These are phyloP conservation scores for Colletotrichum paranaense DNA, from an alignment of 2,329 filamentous ascomycete species.

Conservation along the genomic window DNA sequence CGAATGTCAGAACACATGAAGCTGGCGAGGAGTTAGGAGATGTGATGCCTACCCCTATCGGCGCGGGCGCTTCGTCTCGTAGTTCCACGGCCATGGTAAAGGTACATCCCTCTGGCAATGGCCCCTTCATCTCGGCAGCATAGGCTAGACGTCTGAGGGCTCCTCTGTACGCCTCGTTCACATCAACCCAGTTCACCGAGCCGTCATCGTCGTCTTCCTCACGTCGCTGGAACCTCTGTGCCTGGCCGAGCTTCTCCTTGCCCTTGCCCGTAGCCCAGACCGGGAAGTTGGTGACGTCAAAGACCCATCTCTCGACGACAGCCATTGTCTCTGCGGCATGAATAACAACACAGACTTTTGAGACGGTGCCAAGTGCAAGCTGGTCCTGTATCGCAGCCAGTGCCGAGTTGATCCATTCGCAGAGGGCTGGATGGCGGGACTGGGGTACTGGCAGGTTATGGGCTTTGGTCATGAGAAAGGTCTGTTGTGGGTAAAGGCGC, in stretches of 20 bases:
- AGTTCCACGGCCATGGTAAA: slow-evolving; percentile 84
- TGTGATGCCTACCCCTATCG: slow-evolving; percentile 64
- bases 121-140: slow-evolving; percentile 65
- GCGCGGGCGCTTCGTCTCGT: slow-evolving; percentile 67
- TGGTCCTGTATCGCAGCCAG: slow-evolving; percentile 78
- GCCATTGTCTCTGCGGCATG: slow-evolving; percentile 50
- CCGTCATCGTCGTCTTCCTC: slow-evolving; percentile 41
- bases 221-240: slow-evolving; percentile 35
- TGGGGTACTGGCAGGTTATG: slow-evolving; percentile 89
- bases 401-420: slow-evolving; percentile 86
- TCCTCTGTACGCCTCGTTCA: slow-evolving; percentile 79
- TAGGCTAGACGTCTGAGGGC: slow-evolving; percentile 72
- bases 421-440: slow-evolving; percentile 86
- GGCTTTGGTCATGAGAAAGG: slow-evolving; percentile 83
- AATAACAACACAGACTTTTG: slow-evolving; percentile 61
- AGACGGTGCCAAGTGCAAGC: slow-evolving; percentile 67
- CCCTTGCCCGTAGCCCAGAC: slow-evolving; percentile 44
- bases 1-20: slow-evolving; percentile 9
- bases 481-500: slow-evolving; percentile 78
- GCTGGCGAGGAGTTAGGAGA: not conserved
- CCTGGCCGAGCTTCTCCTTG: slow-evolving; percentile 40
- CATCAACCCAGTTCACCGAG: slow-evolving; percentile 64
- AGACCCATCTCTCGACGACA: slow-evolving; percentile 72
- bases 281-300: slow-evolving; percentile 67
- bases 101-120: slow-evolving; percentile 73